phyloP scores from a whole-genome alignment of 768 basidiomycete genomes.

The Auriscalpium vulgare region DNA sequence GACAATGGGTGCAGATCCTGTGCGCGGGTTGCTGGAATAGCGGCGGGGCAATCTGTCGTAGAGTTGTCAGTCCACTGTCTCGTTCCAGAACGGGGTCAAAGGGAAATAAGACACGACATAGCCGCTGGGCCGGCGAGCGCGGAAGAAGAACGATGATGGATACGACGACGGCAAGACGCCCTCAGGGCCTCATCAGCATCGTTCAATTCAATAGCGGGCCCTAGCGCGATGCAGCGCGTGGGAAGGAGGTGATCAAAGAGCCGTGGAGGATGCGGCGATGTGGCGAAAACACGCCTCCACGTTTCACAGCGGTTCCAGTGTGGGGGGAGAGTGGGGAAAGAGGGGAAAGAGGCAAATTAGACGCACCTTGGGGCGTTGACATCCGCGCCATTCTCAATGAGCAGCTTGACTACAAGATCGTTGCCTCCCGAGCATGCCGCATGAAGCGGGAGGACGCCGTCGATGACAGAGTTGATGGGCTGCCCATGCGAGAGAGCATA shows the following conservation, averaged over 20 bases:
- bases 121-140: not conserved
- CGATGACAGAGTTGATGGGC: constrained; percentile 91
- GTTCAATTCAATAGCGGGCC: no score
- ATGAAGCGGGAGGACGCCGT: constrained; percentile 95
- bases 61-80: not conserved
- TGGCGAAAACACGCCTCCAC: no score
- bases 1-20: constrained; percentile 60
- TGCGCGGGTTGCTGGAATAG: constrained; percentile 64
- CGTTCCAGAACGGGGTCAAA: not conserved
- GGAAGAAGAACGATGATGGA: no score
- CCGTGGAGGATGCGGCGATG: no score
- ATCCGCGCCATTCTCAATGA: constrained; percentile 94
- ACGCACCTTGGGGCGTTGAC: constrained; percentile 88
- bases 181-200: no score
- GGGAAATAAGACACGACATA: not conserved
- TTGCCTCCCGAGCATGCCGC: constrained; percentile 90
- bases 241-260: no score
- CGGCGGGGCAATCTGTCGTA: constrained; percentile 55
- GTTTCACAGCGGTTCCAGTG: no score
- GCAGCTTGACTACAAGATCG: constrained; percentile 76
- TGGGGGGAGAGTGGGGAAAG: not conserved
- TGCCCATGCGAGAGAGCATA: constrained; percentile 93
- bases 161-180: no score
- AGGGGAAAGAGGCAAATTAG: constrained; percentile 1
- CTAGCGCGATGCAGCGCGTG: no score